phyloP scores from a whole-genome alignment of 768 basidiomycete genomes.

The Suillus fuscotomentosus region DNA sequence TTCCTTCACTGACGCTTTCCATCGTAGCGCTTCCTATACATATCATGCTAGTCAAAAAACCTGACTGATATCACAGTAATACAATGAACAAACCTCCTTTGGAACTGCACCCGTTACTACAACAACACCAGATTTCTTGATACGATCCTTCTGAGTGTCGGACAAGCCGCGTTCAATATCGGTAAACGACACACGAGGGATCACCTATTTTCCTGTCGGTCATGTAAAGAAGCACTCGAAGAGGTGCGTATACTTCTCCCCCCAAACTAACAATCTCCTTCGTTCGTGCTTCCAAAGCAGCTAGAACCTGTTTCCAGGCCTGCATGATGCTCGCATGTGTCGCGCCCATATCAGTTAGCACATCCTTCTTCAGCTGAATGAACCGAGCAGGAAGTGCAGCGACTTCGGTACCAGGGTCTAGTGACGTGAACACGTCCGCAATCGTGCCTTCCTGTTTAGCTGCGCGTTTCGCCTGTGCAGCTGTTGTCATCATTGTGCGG shows the following conservation, averaged over 20 bases:
- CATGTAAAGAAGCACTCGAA: not conserved
- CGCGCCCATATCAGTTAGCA: constrained; percentile 41
- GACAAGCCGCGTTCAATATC: constrained; percentile 49
- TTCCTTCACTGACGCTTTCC: constrained; percentile 54
- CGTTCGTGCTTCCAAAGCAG: constrained; percentile 44
- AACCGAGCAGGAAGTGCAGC: constrained; percentile 56
- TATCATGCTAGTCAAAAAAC: not conserved
- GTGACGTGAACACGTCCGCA: constrained; percentile 45
- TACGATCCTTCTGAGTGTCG: constrained; percentile 37
- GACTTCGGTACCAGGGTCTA: constrained; percentile 33
- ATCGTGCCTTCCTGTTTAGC: constrained; percentile 38
- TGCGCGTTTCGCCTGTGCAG: not conserved
- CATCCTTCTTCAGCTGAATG: constrained; percentile 52
- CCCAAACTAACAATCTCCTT: constrained; percentile 48
- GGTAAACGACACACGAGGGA: constrained; percentile 48
- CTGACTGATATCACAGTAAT: constrained; percentile 15
- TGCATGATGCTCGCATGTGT: constrained; percentile 31
- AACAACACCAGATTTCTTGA: constrained; percentile 54
- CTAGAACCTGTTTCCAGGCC: constrained; percentile 56
- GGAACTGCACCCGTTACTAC: constrained; percentile 59
- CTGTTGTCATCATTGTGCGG: not conserved
- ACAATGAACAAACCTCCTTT: constrained; percentile 38
- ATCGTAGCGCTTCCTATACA: constrained; percentile 52
- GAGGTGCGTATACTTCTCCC: constrained; percentile 38
- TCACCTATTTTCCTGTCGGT: constrained; percentile 33